Base-by-base conservation (phyloP, 352 stramenopile genomes). In the Pythium dissimile region DNA sequence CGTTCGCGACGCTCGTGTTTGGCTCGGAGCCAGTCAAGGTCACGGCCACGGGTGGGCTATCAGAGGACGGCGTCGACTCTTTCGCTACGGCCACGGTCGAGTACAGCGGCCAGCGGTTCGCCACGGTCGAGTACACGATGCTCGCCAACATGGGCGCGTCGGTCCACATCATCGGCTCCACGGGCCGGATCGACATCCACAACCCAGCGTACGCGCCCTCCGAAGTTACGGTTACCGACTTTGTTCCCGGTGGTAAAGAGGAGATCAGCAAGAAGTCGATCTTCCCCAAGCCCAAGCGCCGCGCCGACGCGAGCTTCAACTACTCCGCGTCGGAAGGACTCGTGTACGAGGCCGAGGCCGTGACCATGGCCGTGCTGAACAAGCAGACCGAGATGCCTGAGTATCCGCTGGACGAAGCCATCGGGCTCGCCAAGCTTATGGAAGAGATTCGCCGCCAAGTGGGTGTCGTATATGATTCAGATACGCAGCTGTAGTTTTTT, bases 251-350 rank as follows among this genome's bases (percentile, higher is more conserved):
- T 10, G 54, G 64, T 54, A 0, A 42, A 64, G 16, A 62, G 54
- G 48, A 68, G 72, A 26, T 66, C 11, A 27, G 8, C 9, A 30
- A 76, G 16, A 64, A 52, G 37, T 66, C 77, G 21, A 34, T 67
- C 1, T 91, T 95, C 41, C 66, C 82, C 20, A 69, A 67, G 45
- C 78, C 79, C 0, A 53, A 64, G 13, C 69, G 75, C 2, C 62
- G 60, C 0, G 52, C 75, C 11, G 59, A 65, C 13, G 59, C 72
- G 11, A 66, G 30, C 3, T 76, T 73, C 59, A 73, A 85, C 46
- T 94, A 91, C 54, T 77, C 65, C 11, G 78, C 79, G 24, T 88
- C 73, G 30, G 66, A 76, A 20, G 86, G 83, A 9, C 89, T 96
- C 43, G 41, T 73, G 13, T 93, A 92, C 59, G 86, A 96, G 51